Percentiles rank a stretch among this genome's conserved stretches.
These are phyloP conservation scores for Salvia miltiorrhiza DNA, from an alignment of 257 asterid genomes.

Conservation along the genomic window DNA sequence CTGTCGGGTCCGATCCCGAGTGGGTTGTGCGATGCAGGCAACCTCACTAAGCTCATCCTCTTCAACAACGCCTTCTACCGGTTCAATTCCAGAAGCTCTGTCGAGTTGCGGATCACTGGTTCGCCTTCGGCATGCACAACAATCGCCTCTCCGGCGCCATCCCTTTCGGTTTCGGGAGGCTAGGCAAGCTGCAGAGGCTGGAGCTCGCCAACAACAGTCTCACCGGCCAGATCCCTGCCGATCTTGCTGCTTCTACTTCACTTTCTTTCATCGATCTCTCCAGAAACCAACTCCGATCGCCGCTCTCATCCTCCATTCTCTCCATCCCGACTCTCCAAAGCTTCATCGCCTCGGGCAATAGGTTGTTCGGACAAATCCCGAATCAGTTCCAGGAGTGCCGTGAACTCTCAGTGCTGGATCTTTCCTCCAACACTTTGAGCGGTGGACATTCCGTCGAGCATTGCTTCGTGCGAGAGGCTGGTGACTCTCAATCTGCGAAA, in stretches of 20 bases:
- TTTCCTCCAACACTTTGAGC: slow-evolving; percentile 35
- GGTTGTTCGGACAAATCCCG: slow-evolving; percentile 38
- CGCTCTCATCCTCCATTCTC: slow-evolving; percentile 35
- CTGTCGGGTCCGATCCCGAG: slow-evolving; percentile 47
- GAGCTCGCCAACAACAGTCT: slow-evolving; percentile 42
- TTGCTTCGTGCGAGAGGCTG: slow-evolving; percentile 39
- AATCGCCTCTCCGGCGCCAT: slow-evolving; percentile 43
- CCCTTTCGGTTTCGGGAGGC: slow-evolving; percentile 42
- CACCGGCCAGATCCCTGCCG: slow-evolving; percentile 49
- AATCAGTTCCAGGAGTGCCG: slow-evolving; percentile 38
- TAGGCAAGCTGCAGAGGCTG: slow-evolving; percentile 31
- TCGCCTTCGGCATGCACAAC: slow-evolving; percentile 41
- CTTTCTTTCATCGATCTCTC: slow-evolving; percentile 47
- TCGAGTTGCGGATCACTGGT: slow-evolving; percentile 31
- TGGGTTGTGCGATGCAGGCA: slow-evolving; percentile 30
- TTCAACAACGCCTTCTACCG: slow-evolving; percentile 43
- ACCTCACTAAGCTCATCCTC: slow-evolving; percentile 38
- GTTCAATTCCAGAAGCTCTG: slow-evolving; percentile 37
- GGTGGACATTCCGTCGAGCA: slow-evolving; percentile 43
- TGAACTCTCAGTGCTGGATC: slow-evolving; percentile 34
- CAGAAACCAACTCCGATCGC: slow-evolving; percentile 41
- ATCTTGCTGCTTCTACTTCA: slow-evolving; percentile 36
- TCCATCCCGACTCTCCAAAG: slow-evolving; percentile 38
- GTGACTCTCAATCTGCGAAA: slow-evolving; percentile 31
- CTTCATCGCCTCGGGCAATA: slow-evolving; percentile 39